These are phyloP conservation scores for Malus sylvestris DNA, from an alignment of 306 rosid species.

Conservation along the genomic window DNA sequence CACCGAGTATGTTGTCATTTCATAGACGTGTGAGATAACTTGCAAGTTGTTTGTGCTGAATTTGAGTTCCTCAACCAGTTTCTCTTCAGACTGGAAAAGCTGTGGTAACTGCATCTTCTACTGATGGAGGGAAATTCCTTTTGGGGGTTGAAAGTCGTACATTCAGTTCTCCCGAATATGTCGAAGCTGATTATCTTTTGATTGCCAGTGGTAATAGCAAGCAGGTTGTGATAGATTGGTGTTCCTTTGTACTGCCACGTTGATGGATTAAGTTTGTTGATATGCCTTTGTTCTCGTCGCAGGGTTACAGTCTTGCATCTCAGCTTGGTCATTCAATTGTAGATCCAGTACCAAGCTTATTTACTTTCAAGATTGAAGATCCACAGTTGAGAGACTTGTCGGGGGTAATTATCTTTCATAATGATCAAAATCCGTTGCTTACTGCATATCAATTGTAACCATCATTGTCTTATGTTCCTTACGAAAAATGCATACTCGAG, in stretches of 20 bases:
- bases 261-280: conserved; percentile 14
- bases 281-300: conserved; percentile 21
- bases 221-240: conserved; percentile 54
- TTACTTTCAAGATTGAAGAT: conserved; percentile 83
- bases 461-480: conserved; percentile 13
- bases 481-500: not conserved
- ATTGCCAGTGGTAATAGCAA: conserved; percentile 78
- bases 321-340: conserved; percentile 91
- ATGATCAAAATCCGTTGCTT: not conserved
- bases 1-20: not conserved
- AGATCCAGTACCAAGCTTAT: conserved; percentile 85
- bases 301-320: conserved; percentile 84
- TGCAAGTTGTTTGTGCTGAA: conserved; percentile 29
- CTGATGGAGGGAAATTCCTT: conserved; percentile 44
- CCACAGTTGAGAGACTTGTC: conserved; percentile 56
- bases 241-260: conserved; percentile 20
- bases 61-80: conserved; percentile 46
- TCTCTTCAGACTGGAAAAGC: conserved; percentile 70
- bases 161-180: conserved; percentile 27
- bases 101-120: conserved; percentile 48
- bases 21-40: not conserved
- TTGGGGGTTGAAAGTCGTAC: conserved; percentile 50
- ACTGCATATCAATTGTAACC: not conserved
- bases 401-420: conserved; percentile 53
- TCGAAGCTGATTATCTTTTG: conserved; percentile 81